These are phyloP conservation scores for Adansonia madagascariensis DNA, from an alignment of 441 rosid genomes.

Conservation along the genomic window DNA sequence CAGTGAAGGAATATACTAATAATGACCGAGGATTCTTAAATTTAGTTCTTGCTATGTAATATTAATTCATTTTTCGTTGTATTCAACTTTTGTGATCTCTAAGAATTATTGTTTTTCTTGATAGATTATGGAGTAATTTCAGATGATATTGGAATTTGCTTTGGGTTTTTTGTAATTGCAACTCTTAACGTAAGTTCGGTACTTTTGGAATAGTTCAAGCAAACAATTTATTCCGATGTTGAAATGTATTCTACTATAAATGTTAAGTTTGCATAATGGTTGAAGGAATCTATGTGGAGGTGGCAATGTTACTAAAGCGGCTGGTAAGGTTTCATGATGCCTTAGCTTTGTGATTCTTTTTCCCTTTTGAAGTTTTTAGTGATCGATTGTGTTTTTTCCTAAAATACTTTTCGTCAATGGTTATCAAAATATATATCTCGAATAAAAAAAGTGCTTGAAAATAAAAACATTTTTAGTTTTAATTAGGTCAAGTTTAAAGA, in stretches of 20 bases:
- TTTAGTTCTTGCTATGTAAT: not conserved
- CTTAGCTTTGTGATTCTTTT: too few relatives aligned
- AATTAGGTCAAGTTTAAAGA: too few relatives aligned
- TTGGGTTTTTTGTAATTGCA: constrained; percentile 88
- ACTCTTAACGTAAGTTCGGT: constrained; percentile 67
- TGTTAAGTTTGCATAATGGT: constrained; percentile 70
- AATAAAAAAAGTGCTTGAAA: too few relatives aligned
- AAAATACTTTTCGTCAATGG: too few relatives aligned
- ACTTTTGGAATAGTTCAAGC: constrained; percentile 9
- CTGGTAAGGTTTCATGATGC: constrained; percentile 41
- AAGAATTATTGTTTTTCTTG: constrained; percentile 25
- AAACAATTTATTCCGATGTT: constrained; percentile 14
- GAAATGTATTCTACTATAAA: constrained; percentile 16
- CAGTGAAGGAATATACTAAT: not conserved
- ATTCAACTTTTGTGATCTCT: not conserved
- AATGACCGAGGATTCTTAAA: not conserved
- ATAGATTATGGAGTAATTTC: constrained; percentile 82
- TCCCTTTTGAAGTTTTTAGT: too few relatives aligned
- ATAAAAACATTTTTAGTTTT: too few relatives aligned
- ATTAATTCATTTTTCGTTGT: not conserved
- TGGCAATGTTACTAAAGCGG: constrained; percentile 75
- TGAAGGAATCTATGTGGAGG: constrained; percentile 73
- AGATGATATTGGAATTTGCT: constrained; percentile 91
- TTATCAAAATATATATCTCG: too few relatives aligned
- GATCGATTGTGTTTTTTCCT: too few relatives aligned